Evolutionary conservation across 495 filamentous ascomycete genomes (phyloP).

Genomic region (Tuber microsphaerosporum): DNA sequence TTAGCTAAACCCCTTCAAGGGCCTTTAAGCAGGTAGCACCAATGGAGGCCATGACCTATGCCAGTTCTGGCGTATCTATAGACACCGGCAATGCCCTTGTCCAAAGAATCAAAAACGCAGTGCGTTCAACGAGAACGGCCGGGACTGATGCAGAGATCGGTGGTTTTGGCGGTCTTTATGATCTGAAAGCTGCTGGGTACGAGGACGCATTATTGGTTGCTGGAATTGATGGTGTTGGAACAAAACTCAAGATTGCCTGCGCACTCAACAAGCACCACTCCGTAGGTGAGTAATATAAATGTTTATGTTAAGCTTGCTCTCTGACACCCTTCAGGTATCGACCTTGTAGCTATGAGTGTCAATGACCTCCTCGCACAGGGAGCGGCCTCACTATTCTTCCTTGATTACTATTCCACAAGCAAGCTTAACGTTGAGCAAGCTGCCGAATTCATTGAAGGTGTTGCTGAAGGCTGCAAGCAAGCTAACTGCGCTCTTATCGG

Average conservation of each 20-base stretch:
- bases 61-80: conserved; percentile 85
- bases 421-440: conserved; percentile 71
- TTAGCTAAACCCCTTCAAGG: conserved; percentile 14
- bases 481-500: conserved; percentile 84
- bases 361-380: conserved; percentile 96
- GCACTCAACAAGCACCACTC: conserved; percentile 80
- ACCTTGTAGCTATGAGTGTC: conserved; percentile 97
- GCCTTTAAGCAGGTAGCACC: conserved; percentile 32
- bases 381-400: conserved; percentile 86
- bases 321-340: conserved; percentile 52
- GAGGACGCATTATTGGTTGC: conserved; percentile 69
- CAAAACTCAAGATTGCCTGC: conserved; percentile 91
- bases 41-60: conserved; percentile 65
- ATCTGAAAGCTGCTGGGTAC: conserved; percentile 71
- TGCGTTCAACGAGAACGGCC: conserved; percentile 68
- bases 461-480: conserved; percentile 73
- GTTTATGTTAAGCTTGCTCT: not conserved
- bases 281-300: conserved; percentile 48
- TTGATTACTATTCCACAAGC: conserved; percentile 91
- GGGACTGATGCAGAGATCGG: conserved; percentile 88
- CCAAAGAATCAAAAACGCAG: conserved; percentile 74
- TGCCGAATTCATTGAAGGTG: conserved; percentile 73
- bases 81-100: conserved; percentile 87
- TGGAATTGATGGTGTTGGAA: conserved; percentile 92
- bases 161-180: conserved; percentile 86